Evolutionary conservation across 2,329 filamentous ascomycete genomes (phyloP).

Genomic region (Talaromyces islandicus): DNA sequence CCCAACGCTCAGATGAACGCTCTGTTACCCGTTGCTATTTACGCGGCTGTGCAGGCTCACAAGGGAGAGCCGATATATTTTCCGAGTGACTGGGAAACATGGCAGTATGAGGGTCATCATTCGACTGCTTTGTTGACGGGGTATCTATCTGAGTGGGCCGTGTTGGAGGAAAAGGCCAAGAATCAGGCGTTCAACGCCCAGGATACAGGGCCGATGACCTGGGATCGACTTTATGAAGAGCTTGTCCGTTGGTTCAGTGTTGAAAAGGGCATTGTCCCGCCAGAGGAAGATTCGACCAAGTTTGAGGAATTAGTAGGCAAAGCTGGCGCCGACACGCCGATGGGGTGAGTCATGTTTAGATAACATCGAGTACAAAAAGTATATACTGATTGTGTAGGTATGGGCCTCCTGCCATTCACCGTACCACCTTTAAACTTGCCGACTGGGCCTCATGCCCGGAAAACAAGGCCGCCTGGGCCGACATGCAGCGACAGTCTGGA

Average conservation of each 20-base stretch:
- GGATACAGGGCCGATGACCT: constrained; percentile 20
- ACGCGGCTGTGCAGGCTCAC: constrained; percentile 17
- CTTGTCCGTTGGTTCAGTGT: constrained; percentile 21
- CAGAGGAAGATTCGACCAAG: constrained; percentile 16
- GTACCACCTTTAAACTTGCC: background rate
- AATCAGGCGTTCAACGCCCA: constrained; percentile 24
- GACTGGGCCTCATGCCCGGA: constrained; percentile 11
- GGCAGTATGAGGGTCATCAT: constrained; percentile 15
- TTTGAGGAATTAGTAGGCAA: constrained; percentile 9
- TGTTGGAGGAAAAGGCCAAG: constrained; percentile 16
- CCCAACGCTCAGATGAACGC: constrained; percentile 20
- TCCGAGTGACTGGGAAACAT: constrained; percentile 16
- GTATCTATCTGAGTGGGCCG: constrained; percentile 23
- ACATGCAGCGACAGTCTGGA: constrained; percentile 11
- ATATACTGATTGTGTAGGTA: background rate
- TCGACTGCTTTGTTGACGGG: constrained; percentile 18
- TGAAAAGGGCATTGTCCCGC: constrained; percentile 7
- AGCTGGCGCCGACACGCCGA: constrained; percentile 13
- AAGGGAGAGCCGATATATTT: constrained; percentile 15
- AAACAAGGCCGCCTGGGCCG: constrained; percentile 15
- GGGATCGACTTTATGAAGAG: constrained; percentile 20
- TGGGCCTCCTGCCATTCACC: background rate
- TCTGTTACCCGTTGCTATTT: constrained; percentile 18
- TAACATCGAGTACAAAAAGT: background rate
- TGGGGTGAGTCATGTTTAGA: background rate